Evolutionary conservation across 805 yeast species (phyloP), one percentile per base, ranked within the genome.

Genomic region (Wickerhamomyces bovis): DNA sequence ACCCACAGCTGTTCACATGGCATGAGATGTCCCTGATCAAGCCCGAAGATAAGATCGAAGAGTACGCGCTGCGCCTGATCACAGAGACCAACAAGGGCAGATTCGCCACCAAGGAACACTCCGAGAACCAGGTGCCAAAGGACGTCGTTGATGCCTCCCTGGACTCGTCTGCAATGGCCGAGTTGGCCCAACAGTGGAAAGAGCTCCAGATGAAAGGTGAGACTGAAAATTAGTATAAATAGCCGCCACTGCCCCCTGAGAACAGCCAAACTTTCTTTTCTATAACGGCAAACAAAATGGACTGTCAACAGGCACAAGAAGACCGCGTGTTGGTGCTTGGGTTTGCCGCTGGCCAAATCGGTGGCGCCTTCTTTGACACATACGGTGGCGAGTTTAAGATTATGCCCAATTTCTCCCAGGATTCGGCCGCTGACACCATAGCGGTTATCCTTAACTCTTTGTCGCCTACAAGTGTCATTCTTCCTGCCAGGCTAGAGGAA

Each of bases 61-160:
- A 60, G 3, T 75, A 72, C 47, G 81, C 75, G 42, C 61, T 92
- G 19, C 68, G 98, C 26, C 63, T 92, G 13, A 81, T 92, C 5
- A 75, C 80, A 2, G 77, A 80, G 53, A 78, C 78, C 19, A 86
- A 89, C 51, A 68, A 85, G 7, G 86, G 89, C 0, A 70, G 92
- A 26, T 89, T 89, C 69, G 83, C 88, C 0, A 67, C 80, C 0
- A 87, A 85, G 53, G 95, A 88, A 43, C 92, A 88, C 60, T 79
- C 95, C 2, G 96, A 92, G 56, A 88, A 83, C 62, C 90, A 87
- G 58, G 96, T 94, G 3, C 99, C 99, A 0, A 73, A 77, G 44
- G 99, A 94, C 58, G 80, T 94, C 19, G 85, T 94, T 4, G 94
- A 89, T 61, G 96, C 97, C 2, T 73, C 86, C 30, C 57, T 80